Evolutionary conservation across 768 basidiomycete genomes (phyloP).

Genomic region (Psilocybe tampanensis): DNA sequence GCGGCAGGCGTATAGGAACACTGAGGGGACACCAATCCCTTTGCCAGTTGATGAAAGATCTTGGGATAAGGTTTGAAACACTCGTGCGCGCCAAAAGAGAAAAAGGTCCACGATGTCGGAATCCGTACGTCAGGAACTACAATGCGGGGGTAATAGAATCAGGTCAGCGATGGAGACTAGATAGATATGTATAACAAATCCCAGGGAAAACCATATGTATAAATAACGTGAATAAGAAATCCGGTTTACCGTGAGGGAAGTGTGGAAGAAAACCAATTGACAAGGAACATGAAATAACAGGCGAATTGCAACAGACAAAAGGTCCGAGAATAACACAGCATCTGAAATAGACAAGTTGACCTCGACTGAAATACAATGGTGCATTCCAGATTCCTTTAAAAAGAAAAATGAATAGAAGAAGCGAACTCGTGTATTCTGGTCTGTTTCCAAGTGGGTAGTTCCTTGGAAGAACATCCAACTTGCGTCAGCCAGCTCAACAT

Average conservation of each 20-base stretch:
- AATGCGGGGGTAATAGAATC: neutral
- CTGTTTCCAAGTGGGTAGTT: neutral
- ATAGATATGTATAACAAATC: neutral
- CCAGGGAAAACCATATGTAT: neutral
- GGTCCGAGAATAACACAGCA: constrained; percentile 5
- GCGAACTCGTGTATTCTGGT: neutral
- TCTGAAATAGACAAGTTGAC: constrained; percentile 2
- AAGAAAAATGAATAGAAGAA: neutral
- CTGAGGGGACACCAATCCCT: neutral
- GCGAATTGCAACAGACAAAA: constrained; percentile 6
- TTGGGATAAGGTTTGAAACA: too few relatives aligned
- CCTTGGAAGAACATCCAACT: neutral
- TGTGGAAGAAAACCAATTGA: constrained; percentile 4
- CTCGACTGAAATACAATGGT: neutral
- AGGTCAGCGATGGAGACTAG: neutral
- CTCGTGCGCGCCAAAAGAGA: too few relatives aligned
- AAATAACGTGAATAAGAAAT: neutral
- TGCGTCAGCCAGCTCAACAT: neutral
- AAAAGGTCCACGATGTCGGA: neutral
- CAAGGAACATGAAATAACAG: neutral
- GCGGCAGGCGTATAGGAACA: too few relatives aligned
- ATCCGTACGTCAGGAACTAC: neutral
- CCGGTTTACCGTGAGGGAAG: neutral
- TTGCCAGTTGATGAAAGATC: neutral
- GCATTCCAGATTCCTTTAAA: neutral